These are phyloP conservation scores for Cucumis hystrix DNA, from an alignment of 306 rosid genomes.

Conservation along the genomic window DNA sequence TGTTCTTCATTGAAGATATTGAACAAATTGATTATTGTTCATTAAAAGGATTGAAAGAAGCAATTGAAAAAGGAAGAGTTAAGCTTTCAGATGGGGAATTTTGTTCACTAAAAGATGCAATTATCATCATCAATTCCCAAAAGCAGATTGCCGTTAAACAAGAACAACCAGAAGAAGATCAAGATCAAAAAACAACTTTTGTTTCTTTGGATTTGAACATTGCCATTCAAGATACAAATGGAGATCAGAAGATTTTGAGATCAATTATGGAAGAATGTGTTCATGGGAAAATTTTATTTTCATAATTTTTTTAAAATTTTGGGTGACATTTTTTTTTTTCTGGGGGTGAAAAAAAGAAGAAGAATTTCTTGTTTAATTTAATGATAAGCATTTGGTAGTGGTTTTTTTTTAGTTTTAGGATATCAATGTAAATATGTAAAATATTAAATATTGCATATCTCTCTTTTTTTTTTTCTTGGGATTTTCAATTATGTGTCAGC, in stretches of 20 bases:
- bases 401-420: background rate
- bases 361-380: too few relatives aligned
- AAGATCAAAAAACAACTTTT: background rate
- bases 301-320: conserved; percentile 1
- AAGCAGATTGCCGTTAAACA: conserved; percentile 15
- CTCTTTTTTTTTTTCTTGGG: background rate
- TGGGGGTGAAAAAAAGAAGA: too few relatives aligned
- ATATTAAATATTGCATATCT: background rate
- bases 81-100: conserved; percentile 37
- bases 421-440: conserved; percentile 3
- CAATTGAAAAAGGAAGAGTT: conserved; percentile 45
- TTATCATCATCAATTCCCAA: conserved; percentile 52
- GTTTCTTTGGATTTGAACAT: conserved; percentile 43
- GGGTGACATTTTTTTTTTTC: conserved; percentile 13
- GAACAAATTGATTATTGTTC: conserved; percentile 48
- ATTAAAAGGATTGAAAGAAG: conserved; percentile 46
- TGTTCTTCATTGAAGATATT: conserved; percentile 66
- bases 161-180: conserved; percentile 5
- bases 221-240: conserved; percentile 31
- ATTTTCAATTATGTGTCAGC: background rate
- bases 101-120: conserved; percentile 58
- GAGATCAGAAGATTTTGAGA: background rate
- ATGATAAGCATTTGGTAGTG: background rate
- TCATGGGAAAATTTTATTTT: conserved; percentile 40
- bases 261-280: conserved; percentile 50